These are phyloP conservation scores for Thelonectria rubi DNA, from an alignment of 2,329 filamentous ascomycete species.

Conservation along the genomic window DNA sequence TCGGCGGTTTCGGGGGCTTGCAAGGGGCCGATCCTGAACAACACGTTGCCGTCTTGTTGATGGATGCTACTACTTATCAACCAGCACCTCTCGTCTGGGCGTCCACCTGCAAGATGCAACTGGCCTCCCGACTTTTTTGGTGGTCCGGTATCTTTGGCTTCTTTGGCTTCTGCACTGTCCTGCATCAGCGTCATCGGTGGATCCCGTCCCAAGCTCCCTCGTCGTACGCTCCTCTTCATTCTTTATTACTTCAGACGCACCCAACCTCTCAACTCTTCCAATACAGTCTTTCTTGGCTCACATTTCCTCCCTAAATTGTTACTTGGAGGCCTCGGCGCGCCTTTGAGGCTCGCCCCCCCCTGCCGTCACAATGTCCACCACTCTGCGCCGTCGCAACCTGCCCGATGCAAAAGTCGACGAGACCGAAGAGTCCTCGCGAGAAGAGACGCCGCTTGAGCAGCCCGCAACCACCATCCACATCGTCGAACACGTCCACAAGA, in stretches of 20 bases:
- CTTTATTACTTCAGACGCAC: background rate
- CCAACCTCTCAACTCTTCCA: constrained; percentile 13
- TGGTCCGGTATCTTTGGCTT: background rate
- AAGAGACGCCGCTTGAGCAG: constrained; percentile 41
- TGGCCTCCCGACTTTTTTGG: background rate
- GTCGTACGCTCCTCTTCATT: constrained; percentile 3
- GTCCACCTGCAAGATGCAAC: background rate
- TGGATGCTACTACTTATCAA: background rate
- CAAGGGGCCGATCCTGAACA: constrained; percentile 4
- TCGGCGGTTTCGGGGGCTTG: constrained; percentile 15
- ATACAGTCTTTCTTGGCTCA: constrained; percentile 9
- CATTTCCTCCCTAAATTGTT: constrained; percentile 19
- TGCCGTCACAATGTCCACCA: constrained; percentile 45
- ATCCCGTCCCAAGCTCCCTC: constrained; percentile 19
- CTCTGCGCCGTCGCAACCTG: constrained; percentile 46
- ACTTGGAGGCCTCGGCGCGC: constrained; percentile 20
- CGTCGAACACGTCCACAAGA: constrained; percentile 56
- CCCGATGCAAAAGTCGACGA: constrained; percentile 36
- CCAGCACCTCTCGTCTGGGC: background rate
- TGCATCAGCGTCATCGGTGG: constrained; percentile 38
- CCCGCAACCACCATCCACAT: constrained; percentile 52
- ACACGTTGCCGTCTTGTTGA: background rate
- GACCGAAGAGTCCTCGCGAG: constrained; percentile 35
- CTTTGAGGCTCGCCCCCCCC: constrained; percentile 31
- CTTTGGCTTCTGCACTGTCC: constrained; percentile 21